Evolutionary conservation across 2,329 filamentous ascomycete species (phyloP).

Genomic region (Pseudocercospora fijiensis): DNA sequence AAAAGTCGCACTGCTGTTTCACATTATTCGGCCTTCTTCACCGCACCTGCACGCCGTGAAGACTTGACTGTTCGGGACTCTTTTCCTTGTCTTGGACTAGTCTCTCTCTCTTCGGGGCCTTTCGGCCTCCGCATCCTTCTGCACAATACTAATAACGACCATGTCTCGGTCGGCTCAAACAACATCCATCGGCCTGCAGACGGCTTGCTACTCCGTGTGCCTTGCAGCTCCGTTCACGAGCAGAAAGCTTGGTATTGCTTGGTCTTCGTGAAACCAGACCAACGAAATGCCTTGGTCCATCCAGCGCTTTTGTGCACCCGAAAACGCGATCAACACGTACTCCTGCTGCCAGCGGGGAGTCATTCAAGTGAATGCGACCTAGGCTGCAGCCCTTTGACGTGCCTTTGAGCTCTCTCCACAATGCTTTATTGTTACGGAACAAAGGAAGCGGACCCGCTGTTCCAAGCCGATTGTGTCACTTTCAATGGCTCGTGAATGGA

Average conservation of each 20-base stretch:
- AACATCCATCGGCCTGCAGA: slow-evolving; percentile 1
- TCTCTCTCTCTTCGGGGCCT: neutral
- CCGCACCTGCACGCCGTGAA: slow-evolving; percentile 11
- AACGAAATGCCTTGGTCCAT: slow-evolving; percentile 11
- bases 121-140: neutral
- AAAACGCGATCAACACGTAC: neutral
- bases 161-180: slow-evolving; percentile 3
- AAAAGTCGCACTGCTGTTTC: slow-evolving; percentile 7
- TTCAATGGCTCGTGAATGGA: slow-evolving; percentile 19
- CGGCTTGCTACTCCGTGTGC: neutral
- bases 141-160: neutral
- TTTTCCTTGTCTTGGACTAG: neutral
- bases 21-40: slow-evolving; percentile 6
- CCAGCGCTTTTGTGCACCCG: slow-evolving; percentile 3
- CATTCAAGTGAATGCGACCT: slow-evolving; percentile 15
- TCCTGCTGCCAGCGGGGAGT: neutral
- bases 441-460: slow-evolving; percentile 12
- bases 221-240: slow-evolving; percentile 5
- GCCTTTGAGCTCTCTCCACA: slow-evolving; percentile 3
- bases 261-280: slow-evolving; percentile 9
- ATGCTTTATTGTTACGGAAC: slow-evolving; percentile 1
- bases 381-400: slow-evolving; percentile 7
- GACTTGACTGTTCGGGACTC: neutral
- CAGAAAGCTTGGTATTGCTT: slow-evolving; percentile 19
- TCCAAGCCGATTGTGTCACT: slow-evolving; percentile 19